A percentile compares a stretch with the other conserved stretches of the same genome.
These are phyloP conservation scores for Metrosideros polymorpha DNA, from an alignment of 441 rosid species.

Conservation along the genomic window DNA sequence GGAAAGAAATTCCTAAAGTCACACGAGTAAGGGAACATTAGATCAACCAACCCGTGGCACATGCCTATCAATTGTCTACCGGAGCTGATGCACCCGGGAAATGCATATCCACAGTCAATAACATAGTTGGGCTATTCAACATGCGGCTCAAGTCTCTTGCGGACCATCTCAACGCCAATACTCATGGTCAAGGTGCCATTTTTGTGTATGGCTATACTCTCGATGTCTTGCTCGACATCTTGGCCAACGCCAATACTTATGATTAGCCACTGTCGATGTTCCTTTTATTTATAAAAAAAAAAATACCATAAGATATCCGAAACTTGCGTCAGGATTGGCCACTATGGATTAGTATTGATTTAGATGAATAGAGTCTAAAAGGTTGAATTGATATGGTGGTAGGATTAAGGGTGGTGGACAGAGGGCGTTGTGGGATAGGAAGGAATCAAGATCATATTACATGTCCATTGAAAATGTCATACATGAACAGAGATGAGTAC, in stretches of 20 bases:
- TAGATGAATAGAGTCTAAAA: not conserved
- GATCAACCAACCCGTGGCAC: no score
- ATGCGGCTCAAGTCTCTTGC: constrained; percentile 25
- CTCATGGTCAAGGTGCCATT: constrained; percentile 2
- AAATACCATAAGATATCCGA: no score
- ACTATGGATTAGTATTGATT: not conserved
- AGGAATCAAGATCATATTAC: constrained; percentile 40
- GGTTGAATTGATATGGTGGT: not conserved
- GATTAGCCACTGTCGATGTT: constrained; percentile 17
- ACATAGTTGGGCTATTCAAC: constrained; percentile 31
- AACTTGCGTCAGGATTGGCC: no score
- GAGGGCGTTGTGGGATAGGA: constrained; percentile 54
- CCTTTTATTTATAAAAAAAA: no score
- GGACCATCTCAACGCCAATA: constrained; percentile 20
- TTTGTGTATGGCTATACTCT: constrained; percentile 44
- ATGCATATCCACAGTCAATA: constrained; percentile 27
- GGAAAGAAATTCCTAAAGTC: no score
- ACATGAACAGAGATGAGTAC: constrained; percentile 36
- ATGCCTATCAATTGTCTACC: constrained; percentile 30
- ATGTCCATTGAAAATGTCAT: constrained; percentile 41
- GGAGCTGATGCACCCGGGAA: constrained; percentile 23
- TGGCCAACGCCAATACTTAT: constrained; percentile 20
- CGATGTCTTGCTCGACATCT: constrained; percentile 24
- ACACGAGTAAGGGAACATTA: no score
- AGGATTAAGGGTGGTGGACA: constrained; percentile 38